A percentile compares a stretch with the other conserved stretches of the same genome.
These are phyloP conservation scores for Metschnikowia shivogae DNA, from an alignment of 805 yeast genomes.

Conservation along the genomic window DNA sequence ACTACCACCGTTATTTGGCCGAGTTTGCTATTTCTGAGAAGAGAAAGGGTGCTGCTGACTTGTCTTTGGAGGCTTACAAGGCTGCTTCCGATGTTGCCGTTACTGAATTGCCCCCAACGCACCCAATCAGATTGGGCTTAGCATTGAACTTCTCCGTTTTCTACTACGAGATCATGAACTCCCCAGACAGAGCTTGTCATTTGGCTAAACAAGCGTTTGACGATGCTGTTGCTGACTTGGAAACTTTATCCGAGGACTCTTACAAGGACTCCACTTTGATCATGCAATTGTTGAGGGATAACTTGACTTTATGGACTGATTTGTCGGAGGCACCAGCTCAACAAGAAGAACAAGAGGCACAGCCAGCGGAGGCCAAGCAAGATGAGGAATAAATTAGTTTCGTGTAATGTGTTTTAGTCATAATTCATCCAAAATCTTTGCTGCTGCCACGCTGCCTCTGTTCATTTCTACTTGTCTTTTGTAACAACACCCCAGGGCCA, in stretches of 20 bases:
- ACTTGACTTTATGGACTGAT: constrained; percentile 97
- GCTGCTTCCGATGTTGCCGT: constrained; percentile 96
- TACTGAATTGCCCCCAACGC: constrained; percentile 96
- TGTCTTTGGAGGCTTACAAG: constrained; percentile 91
- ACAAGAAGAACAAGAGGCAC: constrained; percentile 31
- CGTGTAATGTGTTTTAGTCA: constrained; percentile 14
- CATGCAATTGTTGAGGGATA: constrained; percentile 98
- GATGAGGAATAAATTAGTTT: constrained; percentile 24
- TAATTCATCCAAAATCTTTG: constrained; percentile 8
- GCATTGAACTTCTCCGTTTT: constrained; percentile 97
- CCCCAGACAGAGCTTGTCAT: constrained; percentile 98
- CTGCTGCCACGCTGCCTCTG: constrained; percentile 12
- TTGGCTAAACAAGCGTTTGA: constrained; percentile 98
- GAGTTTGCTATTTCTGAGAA: constrained; percentile 91
- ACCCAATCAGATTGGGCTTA: constrained; percentile 96
- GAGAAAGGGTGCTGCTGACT: constrained; percentile 88
- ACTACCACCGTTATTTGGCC: constrained; percentile 97
- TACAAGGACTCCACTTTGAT: constrained; percentile 98
- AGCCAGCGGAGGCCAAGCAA: constrained; percentile 21
- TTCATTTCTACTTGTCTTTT: constrained; percentile 18
- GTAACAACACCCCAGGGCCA: constrained; percentile 12
- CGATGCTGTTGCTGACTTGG: constrained; percentile 98
- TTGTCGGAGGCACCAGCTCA: constrained; percentile 71
- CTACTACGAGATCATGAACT: constrained; percentile 96
- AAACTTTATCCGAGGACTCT: constrained; percentile 94